These are phyloP conservation scores for Debaryomyces tyrocola DNA, from an alignment of 805 yeast genomes.

Conservation along the genomic window DNA sequence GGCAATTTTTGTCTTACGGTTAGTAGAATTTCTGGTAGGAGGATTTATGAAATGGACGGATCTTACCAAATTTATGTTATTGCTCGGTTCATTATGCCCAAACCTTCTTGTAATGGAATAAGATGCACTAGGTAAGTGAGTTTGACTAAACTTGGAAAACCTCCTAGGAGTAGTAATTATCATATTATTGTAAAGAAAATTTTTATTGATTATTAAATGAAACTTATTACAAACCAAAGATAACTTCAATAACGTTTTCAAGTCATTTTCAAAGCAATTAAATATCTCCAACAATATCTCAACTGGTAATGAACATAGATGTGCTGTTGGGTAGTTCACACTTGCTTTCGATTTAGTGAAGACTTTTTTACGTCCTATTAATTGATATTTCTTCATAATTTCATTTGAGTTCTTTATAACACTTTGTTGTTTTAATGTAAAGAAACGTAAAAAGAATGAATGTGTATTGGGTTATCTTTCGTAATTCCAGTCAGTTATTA, in stretches of 20 bases:
- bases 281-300: conserved; percentile 42
- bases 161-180: conserved; percentile 20
- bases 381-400: conserved; percentile 41
- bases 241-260: conserved; percentile 20
- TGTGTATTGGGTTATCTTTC: not conserved
- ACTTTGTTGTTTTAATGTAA: not conserved
- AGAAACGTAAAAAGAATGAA: not conserved
- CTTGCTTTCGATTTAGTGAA: conserved; percentile 10
- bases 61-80: conserved; percentile 31
- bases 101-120: conserved; percentile 20
- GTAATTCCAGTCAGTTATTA: not conserved
- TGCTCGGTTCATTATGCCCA: conserved; percentile 24
- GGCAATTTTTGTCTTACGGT: conserved; percentile 30
- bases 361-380: conserved; percentile 37
- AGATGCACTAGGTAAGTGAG: conserved; percentile 26
- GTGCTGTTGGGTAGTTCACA: conserved; percentile 25
- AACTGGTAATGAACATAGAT: conserved; percentile 42
- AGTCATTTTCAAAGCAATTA: conserved; percentile 18
- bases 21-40: conserved; percentile 22
- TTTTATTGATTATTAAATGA: conserved; percentile 33
- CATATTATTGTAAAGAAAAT: conserved; percentile 36
- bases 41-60: conserved; percentile 33
- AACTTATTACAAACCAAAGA: conserved; percentile 39
- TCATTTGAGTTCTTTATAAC: not conserved
- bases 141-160: conserved; percentile 37